Conservation (phyloP, 139 green algal species). For the Eudorina sp. region DNA sequence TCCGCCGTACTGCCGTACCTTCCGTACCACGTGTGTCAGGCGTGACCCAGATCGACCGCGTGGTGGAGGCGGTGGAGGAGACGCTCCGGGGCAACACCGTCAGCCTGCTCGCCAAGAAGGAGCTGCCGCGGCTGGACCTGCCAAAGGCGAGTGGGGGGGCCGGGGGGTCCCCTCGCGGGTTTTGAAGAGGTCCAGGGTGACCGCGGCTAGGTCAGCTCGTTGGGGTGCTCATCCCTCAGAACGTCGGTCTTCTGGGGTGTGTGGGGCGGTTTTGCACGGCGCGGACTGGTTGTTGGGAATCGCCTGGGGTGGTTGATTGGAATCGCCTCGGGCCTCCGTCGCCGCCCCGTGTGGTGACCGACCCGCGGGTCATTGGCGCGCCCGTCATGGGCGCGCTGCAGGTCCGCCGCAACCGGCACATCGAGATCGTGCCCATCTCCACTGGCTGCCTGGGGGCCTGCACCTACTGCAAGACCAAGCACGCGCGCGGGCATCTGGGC, state of each 20-base stretch:
- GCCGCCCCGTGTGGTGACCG: too few relatives aligned
- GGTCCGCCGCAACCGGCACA: conserved; percentile 85
- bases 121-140: conserved; percentile 89
- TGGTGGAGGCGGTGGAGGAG: conserved; percentile 95
- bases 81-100: conserved; percentile 91
- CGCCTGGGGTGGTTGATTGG: too few relatives aligned
- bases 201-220: too few relatives aligned
- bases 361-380: too few relatives aligned
- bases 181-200: background rate
- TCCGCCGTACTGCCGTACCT: too few relatives aligned
- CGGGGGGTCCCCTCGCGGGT: too few relatives aligned
- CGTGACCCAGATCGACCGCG: conserved; percentile 88
- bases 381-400: conserved; percentile 57
- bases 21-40: conserved; percentile 44
- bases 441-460: conserved; percentile 92
- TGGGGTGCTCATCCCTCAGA: too few relatives aligned
- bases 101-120: conserved; percentile 85
- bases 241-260: too few relatives aligned
- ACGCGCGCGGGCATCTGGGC: conserved; percentile 89
- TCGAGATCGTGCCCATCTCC: conserved; percentile 95
- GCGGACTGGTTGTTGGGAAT: too few relatives aligned
- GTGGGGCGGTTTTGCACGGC: too few relatives aligned
- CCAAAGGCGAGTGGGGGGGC: conserved; percentile 82
- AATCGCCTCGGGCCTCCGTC: too few relatives aligned
- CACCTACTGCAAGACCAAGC: conserved; percentile 99